Evolutionary conservation across 208 protist genomes (phyloP), one percentile per base, ranked within the genome.

Genomic region (Leishmania guyanensis): DNA sequence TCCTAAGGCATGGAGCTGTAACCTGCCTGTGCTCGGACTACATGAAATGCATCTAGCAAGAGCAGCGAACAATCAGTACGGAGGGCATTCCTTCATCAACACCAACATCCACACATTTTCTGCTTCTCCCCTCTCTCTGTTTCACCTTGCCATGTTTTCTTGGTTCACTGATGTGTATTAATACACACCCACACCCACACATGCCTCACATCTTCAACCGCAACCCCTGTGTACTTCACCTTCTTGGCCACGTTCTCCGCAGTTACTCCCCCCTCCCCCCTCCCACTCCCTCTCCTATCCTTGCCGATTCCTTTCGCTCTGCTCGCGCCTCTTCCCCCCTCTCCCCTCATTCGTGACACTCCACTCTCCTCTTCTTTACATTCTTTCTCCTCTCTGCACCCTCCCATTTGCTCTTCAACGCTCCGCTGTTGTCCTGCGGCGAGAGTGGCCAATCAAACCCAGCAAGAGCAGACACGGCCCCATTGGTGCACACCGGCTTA

Each of bases 321-420:
- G 0, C 0, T 22, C n/a, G 56, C n/a, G n/a, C 36, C 10, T 66
- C 29, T 17, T 4, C n/a, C n/a, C 60, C 29, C 6, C 36, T 29
- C 10, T 39, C 60, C 4, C 8, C 6, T 36, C 60, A 43, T 39
- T 39, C 36, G 36, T 39, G 1, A 39, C 36, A 39, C 36, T 39
- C 36, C 36, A 39, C 78, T 65, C 62, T 48, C 5, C 56, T 75
- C 33, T 74, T 78, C 75, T 81, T 86, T 68, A 73, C 65, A 74
- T 85, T 74, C 70, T 20, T 39, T 77, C 48, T 85, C 56, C 68
- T n/a, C 60, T 58, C 12, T 1, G 4, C 51, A 54, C 3, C 51
- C 14, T 1, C 36, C 36, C 36, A 14, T 66, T 66, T 6, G 12
- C 60, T n/a, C 22, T 39, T 66, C 60, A 66, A 36, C n/a, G 29